Evolutionary conservation across 176 grass and related monocot species (phyloP).

Genomic region (Triticum dicoccoides): DNA sequence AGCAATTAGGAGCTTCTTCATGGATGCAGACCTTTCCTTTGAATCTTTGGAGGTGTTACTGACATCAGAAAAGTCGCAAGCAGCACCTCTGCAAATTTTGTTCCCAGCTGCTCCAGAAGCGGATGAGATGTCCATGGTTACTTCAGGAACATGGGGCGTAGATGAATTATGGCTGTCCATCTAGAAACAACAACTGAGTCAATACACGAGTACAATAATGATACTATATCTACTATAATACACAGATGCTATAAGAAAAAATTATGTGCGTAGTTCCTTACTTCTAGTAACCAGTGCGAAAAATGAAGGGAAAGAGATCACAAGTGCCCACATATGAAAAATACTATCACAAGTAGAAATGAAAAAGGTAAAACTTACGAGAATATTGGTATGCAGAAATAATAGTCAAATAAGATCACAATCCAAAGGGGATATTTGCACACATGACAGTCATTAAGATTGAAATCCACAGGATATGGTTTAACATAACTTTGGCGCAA

Average conservation of each 20-base stretch:
- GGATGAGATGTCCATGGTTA: constrained; percentile 58
- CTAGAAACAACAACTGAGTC: constrained; percentile 44
- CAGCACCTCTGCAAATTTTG: constrained; percentile 67
- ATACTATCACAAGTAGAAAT: not conserved
- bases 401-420: not conserved
- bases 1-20: constrained; percentile 81
- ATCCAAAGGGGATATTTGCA: not conserved
- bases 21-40: constrained; percentile 69
- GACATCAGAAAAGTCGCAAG: constrained; percentile 67
- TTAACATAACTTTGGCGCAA: not conserved
- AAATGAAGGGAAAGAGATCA: not conserved
- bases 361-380: not conserved
- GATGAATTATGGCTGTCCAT: constrained; percentile 57
- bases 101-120: constrained; percentile 45
- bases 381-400: not conserved
- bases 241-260: not conserved
- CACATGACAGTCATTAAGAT: too few species aligned
- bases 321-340: not conserved
- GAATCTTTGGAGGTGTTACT: constrained; percentile 57
- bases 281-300: not conserved
- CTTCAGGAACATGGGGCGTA: constrained; percentile 50
- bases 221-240: not conserved
- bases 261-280: not conserved
- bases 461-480: too few species aligned
- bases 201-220: constrained; percentile 3